These are phyloP conservation scores for Polyporus tsugae DNA, from an alignment of 1,284 basidiomycete genomes.

Conservation along the genomic window DNA sequence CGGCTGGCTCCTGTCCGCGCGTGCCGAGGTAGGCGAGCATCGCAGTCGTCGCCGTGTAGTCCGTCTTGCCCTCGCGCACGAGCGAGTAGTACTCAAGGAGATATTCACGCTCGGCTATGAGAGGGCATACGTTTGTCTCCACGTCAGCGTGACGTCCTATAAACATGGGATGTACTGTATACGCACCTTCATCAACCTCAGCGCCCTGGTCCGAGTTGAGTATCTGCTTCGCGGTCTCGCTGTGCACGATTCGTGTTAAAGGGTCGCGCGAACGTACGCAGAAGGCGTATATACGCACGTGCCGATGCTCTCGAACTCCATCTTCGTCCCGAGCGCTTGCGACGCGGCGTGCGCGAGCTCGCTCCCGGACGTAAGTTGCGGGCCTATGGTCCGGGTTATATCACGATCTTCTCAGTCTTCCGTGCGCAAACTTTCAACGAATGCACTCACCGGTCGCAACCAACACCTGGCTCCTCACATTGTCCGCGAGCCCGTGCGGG, in stretches of 20 bases:
- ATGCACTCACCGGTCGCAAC: constrained; percentile 28
- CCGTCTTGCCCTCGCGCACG: constrained; percentile 38
- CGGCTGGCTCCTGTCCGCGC: constrained; percentile 32
- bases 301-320: constrained; percentile 35
- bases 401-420: constrained; percentile 5
- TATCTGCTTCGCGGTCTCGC: constrained; percentile 32
- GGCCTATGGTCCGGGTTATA: constrained; percentile 9
- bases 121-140: not conserved
- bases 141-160: not conserved
- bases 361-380: constrained; percentile 25
- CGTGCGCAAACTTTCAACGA: constrained; percentile 1
- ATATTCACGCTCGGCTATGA: constrained; percentile 34
- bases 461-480: constrained; percentile 34
- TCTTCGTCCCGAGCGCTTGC: constrained; percentile 34
- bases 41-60: constrained; percentile 34
- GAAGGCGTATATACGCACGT: constrained; percentile 18
- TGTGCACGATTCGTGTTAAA: not conserved
- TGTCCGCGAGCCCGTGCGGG: constrained; percentile 35
- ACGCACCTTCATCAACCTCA: constrained; percentile 35
- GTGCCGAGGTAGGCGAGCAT: constrained; percentile 33
- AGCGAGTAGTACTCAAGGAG: constrained; percentile 39
- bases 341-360: constrained; percentile 34
- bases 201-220: constrained; percentile 32
- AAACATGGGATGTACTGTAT: not conserved
- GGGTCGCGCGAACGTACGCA: not conserved